Percentiles rank a stretch among this genome's conserved stretches.
Evolutionary conservation across 31 red algal species (phyloP).

Genomic region (Odonthalia washingtoniensis): DNA sequence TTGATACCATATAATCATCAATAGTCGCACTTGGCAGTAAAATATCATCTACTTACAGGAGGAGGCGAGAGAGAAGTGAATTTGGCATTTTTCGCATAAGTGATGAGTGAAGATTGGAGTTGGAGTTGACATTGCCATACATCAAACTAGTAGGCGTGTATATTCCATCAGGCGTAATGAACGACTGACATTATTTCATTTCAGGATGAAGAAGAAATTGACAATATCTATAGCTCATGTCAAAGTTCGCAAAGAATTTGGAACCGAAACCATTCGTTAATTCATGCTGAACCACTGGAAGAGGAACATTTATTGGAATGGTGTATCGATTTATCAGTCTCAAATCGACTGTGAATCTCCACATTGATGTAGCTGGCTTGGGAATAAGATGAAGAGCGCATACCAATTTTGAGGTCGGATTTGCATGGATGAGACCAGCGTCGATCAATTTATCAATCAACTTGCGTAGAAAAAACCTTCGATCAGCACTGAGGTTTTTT

Average conservation of each 20-base stretch:
- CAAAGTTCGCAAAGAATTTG: neutral
- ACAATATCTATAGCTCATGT: slow-evolving; percentile 13
- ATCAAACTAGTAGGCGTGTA: slow-evolving; percentile 6
- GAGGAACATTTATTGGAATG: neutral
- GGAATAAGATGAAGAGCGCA: neutral
- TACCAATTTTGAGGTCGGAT: slow-evolving; percentile 17
- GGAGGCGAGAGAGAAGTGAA: neutral
- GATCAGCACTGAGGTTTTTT: neutral
- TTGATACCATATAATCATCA: neutral
- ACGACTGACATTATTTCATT: neutral
- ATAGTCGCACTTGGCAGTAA: neutral
- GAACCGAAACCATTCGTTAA: neutral
- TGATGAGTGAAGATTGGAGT: neutral
- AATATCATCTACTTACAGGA: neutral
- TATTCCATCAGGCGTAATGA: too few relatives aligned
- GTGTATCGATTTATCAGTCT: neutral
- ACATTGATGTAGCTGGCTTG: neutral
- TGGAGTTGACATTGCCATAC: slow-evolving; percentile 16
- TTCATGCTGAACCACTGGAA: neutral
- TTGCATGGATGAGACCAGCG: slow-evolving; percentile 8
- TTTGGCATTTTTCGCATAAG: neutral
- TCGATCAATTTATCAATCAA: neutral
- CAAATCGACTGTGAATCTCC: slow-evolving; percentile 2
- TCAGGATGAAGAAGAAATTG: neutral
- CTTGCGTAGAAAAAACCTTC: neutral